Base-by-base conservation (phyloP, 2,329 filamentous ascomycete species). In the Fusarium sp. region DNA sequence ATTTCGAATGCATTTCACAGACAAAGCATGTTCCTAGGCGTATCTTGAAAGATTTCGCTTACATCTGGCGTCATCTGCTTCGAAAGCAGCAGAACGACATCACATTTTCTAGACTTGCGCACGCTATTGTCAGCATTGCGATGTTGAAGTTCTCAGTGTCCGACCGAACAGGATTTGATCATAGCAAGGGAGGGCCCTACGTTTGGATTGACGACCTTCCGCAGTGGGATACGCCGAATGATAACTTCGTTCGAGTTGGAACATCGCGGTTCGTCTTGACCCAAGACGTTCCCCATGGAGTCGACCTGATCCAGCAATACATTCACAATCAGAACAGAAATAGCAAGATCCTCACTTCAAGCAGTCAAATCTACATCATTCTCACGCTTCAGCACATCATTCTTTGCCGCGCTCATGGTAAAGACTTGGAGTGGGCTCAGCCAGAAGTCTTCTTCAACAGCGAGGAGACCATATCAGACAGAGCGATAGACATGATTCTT, bases 391-490 rank as follows among this genome's bases (percentile, higher is more conserved):
- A 20, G n/a, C 46, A 40, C 31, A 45, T 58, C 8, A 33, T 52
- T 18, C 39, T 58, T 22, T 58, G 55, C 20, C 46, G 46, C 14
- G 31, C n/a, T 38, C 13, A 33, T 11, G 14, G 22, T 17, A 38
- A 36, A 18, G 18, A 38, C 14, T n/a, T 44, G 17, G 38, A 51
- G 26, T 58, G 54, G 38, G 28, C 54, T 20, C 38, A 22, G 24
- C 54, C 45, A 43, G 54, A 58, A 44, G 38, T 51, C n/a, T 58
- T 58, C 22, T 51, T 43, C 28, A 31, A 44, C 31, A 20, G 18
- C 36, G 18, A 50, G 1, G 39, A 54, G 36, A 34, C 54, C 17
- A 20, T 44, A 36, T 43, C 54, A n/a, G 36, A 49, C 22, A 49
- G 45, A 18, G 44, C 38, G 28, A 20, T 51, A 28, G 28, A 38